phyloP scores from a whole-genome alignment of 225 moss, liverwort and hornwort genomes.

The Marchantia paleacea region DNA sequence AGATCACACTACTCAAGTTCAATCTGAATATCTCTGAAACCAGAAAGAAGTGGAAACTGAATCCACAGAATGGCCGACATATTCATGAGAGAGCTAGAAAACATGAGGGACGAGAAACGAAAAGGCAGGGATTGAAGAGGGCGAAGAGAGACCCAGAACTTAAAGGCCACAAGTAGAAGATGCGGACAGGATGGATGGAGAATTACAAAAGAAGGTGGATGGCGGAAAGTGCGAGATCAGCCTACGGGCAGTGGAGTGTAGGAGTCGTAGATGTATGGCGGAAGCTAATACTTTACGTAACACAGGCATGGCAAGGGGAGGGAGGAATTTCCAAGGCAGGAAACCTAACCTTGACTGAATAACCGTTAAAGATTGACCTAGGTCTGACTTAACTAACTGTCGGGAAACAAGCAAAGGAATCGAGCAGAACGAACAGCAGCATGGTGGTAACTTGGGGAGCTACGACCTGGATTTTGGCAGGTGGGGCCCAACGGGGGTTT shows the following conservation, averaged over 20 bases:
- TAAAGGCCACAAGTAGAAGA: neutral
- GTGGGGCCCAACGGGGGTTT: neutral
- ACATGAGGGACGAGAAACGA: too few relatives aligned
- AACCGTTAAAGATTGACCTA: constrained; percentile 10
- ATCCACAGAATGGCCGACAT: too few relatives aligned
- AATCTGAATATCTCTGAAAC: too few relatives aligned
- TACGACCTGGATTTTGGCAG: neutral
- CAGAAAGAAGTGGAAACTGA: too few relatives aligned
- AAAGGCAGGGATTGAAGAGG: too few relatives aligned
- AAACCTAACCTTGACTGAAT: neutral
- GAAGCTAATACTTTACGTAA: too few relatives aligned
- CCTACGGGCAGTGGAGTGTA: neutral
- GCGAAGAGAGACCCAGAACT: too few relatives aligned
- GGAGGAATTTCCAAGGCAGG: neutral
- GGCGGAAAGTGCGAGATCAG: neutral
- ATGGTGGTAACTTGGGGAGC: too few relatives aligned
- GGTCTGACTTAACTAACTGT: constrained; percentile 1
- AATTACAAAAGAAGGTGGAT: neutral
- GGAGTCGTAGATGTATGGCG: too few relatives aligned
- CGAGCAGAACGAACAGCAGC: neutral
- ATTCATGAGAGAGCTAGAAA: too few relatives aligned
- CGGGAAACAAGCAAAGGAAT: neutral
- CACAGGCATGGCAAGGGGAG: neutral
- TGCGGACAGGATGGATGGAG: neutral
- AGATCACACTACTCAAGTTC: too few relatives aligned